Conservation (phyloP, 108 stramenopile genomes). For the Fragilariopsis cylindrus region DNA sequence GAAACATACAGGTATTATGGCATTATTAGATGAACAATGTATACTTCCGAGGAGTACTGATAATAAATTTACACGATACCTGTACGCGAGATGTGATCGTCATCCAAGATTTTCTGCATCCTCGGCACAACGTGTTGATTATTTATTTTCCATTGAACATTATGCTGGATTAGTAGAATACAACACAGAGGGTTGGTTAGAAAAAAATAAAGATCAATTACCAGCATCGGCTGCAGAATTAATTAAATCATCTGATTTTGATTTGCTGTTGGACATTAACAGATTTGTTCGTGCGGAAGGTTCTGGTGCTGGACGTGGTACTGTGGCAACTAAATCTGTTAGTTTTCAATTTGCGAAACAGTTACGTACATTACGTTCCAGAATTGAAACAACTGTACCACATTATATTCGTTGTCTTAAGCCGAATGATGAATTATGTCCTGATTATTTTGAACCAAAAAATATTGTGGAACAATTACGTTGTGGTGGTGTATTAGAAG, state of each 20-base stretch:
- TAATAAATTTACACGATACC: conserved; percentile 84
- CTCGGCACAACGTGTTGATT: conserved; percentile 67
- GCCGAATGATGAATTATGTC: conserved; percentile 84
- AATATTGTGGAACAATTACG: conserved; percentile 90
- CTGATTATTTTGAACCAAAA: conserved; percentile 84
- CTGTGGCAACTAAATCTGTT: conserved; percentile 80
- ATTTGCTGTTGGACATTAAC: conserved; percentile 57
- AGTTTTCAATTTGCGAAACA: conserved; percentile 85
- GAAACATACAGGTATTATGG: conserved; percentile 89
- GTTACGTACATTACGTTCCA: conserved; percentile 74
- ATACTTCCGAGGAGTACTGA: conserved; percentile 90
- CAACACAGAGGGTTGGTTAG: conserved; percentile 79
- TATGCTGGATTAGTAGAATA: conserved; percentile 92
- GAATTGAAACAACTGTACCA: conserved; percentile 81
- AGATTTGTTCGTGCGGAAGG: conserved; percentile 72
- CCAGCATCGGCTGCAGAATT: conserved; percentile 71
- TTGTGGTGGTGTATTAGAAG: conserved; percentile 95
- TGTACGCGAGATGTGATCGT: conserved; percentile 82
- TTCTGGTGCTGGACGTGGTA: conserved; percentile 63
- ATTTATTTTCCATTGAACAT: conserved; percentile 86
- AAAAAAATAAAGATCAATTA: conserved; percentile 91
- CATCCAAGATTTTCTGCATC: conserved; percentile 73
- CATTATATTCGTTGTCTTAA: conserved; percentile 94
- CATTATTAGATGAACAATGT: conserved; percentile 94
- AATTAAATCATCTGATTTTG: conserved; percentile 66